Evolutionary conservation across 2,329 filamentous ascomycete species (phyloP).

Genomic region (Colletotrichum tropicicola): DNA sequence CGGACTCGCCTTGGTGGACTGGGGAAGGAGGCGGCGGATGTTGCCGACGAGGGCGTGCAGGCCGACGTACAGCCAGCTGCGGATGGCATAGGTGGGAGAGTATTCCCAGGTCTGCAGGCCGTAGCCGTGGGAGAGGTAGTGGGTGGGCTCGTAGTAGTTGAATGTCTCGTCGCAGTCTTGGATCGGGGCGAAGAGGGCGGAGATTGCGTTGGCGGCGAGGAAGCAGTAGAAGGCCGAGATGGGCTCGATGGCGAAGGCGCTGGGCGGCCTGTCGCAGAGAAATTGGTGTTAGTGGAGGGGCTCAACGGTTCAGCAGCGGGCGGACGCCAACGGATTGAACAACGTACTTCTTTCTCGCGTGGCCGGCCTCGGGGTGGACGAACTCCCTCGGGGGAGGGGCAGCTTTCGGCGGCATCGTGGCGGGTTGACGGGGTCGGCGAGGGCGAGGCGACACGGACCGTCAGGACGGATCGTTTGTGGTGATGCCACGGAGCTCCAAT

Average conservation of each 20-base stretch:
- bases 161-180: conserved; percentile 99
- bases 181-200: conserved; percentile 87
- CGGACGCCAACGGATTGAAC: not conserved
- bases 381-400: conserved; percentile 44
- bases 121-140: conserved; percentile 92
- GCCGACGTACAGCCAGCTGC: conserved; percentile 91
- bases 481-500: conserved; percentile 22
- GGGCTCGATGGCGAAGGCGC: conserved; percentile 72
- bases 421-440: conserved; percentile 27
- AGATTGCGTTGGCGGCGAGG: conserved; percentile 75
- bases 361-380: conserved; percentile 57
- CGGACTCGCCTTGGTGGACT: conserved; percentile 62
- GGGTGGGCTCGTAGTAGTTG: conserved; percentile 98
- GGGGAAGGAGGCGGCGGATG: conserved; percentile 70
- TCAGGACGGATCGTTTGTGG: conserved; percentile 10
- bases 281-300: conserved; percentile 29
- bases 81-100: conserved; percentile 91
- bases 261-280: conserved; percentile 50
- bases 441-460: conserved; percentile 11
- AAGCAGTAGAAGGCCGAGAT: conserved; percentile 85
- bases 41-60: conserved; percentile 81
- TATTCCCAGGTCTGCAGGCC: conserved; percentile 99
- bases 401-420: conserved; percentile 50
- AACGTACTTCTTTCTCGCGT: conserved; percentile 61
- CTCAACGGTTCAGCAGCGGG: not conserved